These are phyloP conservation scores for Collybia sordida DNA, from an alignment of 768 basidiomycete genomes.

Conservation along the genomic window DNA sequence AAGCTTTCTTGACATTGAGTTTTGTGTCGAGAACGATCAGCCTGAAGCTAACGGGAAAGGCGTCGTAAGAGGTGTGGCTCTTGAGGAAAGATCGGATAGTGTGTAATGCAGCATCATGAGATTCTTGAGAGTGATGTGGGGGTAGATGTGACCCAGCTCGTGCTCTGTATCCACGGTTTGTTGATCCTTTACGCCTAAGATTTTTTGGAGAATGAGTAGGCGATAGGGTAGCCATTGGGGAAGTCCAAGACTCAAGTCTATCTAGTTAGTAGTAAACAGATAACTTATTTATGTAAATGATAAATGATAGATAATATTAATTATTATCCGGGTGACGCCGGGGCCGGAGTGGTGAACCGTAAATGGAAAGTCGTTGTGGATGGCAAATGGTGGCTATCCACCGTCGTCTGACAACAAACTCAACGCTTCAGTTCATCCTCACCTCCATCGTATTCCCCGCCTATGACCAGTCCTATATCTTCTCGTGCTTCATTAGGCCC, in stretches of 20 bases:
- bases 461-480: conserved; percentile 4
- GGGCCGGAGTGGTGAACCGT: neutral
- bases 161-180: conserved; percentile 29
- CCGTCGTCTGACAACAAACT: neutral
- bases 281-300: conserved; percentile 9
- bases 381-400: too few relatives aligned
- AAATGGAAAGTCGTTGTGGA: too few relatives aligned
- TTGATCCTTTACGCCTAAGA: conserved; percentile 54
- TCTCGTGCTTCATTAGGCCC: neutral
- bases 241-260: conserved; percentile 7
- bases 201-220: conserved; percentile 49
- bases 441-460: conserved; percentile 5
- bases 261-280: too few relatives aligned
- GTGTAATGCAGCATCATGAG: conserved; percentile 67
- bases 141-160: conserved; percentile 62
- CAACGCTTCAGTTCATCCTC: neutral
- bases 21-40: conserved; percentile 96
- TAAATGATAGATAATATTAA: too few relatives aligned
- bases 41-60: conserved; percentile 95
- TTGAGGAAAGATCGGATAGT: conserved; percentile 82
- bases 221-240: conserved; percentile 45
- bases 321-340: conserved; percentile 7
- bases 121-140: conserved; percentile 51
- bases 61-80: conserved; percentile 88
- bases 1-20: conserved; percentile 92